These are phyloP conservation scores for Artemisia annua DNA, from an alignment of 129 eudicot species.

Conservation along the genomic window DNA sequence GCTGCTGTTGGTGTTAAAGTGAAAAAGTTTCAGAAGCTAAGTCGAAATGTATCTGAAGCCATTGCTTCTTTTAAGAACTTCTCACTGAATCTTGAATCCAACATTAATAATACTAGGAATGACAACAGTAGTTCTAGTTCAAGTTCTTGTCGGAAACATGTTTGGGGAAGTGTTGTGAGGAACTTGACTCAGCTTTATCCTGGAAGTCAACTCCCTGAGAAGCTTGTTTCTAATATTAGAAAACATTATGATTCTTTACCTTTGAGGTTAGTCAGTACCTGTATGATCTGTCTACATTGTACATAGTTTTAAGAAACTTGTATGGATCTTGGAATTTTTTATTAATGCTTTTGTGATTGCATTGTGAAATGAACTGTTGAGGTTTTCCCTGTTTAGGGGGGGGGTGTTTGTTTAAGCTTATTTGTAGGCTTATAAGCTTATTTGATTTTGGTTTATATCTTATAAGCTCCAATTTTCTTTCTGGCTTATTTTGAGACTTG, in stretches of 20 bases:
- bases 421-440: too few species aligned
- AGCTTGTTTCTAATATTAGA: constrained; percentile 85
- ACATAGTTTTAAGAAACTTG: background rate
- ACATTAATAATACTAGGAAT: constrained; percentile 41
- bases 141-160: constrained; percentile 40
- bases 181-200: constrained; percentile 98
- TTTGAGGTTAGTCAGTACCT: constrained; percentile 48
- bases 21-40: constrained; percentile 68
- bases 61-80: constrained; percentile 85
- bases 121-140: constrained; percentile 37
- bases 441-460: too few species aligned
- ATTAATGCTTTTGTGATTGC: too few species aligned
- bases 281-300: background rate
- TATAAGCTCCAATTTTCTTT: too few species aligned
- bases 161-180: constrained; percentile 90
- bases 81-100: constrained; percentile 67
- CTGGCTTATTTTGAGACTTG: too few species aligned
- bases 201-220: constrained; percentile 98
- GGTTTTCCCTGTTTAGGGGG: too few species aligned
- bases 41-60: constrained; percentile 92
- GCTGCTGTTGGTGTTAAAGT: constrained; percentile 16
- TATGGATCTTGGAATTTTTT: constrained; percentile 18
- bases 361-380: too few species aligned
- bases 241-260: constrained; percentile 97
- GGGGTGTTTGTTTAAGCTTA: too few species aligned